These are phyloP conservation scores for Elongisporangium senticosum DNA, from an alignment of 352 stramenopile genomes.

Conservation along the genomic window DNA sequence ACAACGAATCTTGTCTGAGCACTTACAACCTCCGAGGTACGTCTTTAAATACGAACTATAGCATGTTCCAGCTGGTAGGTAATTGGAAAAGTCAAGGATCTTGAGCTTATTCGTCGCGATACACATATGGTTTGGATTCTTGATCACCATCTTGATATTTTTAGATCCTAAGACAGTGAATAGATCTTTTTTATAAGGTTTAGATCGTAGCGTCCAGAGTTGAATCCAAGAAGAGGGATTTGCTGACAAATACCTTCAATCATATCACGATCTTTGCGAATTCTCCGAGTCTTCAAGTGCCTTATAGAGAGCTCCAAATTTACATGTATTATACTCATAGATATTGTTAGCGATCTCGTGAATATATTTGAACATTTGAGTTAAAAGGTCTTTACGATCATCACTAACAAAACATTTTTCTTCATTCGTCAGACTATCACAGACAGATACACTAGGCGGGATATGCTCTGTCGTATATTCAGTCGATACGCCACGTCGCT, in stretches of 20 bases:
- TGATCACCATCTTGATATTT: constrained; percentile 16
- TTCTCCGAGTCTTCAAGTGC: too few species aligned
- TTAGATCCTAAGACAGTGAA: constrained; percentile 11
- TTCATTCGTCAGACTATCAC: constrained; percentile 8
- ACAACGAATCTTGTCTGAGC: constrained; percentile 24
- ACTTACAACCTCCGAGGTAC: constrained; percentile 26
- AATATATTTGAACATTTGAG: constrained; percentile 7
- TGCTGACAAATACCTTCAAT: not conserved
- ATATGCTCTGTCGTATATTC: constrained; percentile 7
- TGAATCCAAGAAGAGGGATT: constrained; percentile 2
- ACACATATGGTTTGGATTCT: constrained; percentile 26
- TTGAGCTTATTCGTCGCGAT: constrained; percentile 19
- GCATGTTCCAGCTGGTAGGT: constrained; percentile 21
- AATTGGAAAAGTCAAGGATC: constrained; percentile 28
- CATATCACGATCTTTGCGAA: too few species aligned
- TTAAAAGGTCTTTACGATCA: constrained; percentile 3
- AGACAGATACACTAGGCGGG: constrained; percentile 6
- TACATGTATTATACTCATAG: constrained; percentile 2
- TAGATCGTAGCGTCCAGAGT: constrained; percentile 17
- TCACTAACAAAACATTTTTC: constrained; percentile 5
- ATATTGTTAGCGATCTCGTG: not conserved
- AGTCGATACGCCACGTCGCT: constrained; percentile 4
- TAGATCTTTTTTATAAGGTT: constrained; percentile 26
- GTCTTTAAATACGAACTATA: constrained; percentile 19
- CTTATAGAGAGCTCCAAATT: too few species aligned